Evolutionary conservation across 306 rosid species (phyloP).

Genomic region (Begonia peltatifolia): DNA sequence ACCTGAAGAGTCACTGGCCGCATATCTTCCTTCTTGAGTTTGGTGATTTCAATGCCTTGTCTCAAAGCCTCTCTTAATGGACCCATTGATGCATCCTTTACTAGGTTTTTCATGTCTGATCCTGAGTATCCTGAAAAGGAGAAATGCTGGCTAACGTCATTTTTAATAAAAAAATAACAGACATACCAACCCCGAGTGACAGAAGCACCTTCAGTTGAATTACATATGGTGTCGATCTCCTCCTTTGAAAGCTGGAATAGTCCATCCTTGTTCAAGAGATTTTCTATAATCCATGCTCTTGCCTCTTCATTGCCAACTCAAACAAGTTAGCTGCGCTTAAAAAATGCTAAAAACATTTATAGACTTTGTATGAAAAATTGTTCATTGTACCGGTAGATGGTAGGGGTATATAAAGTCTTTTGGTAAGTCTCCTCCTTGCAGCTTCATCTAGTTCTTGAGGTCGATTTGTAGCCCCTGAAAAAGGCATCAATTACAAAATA

Average conservation of each 20-base stretch:
- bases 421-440: slow-evolving; percentile 86
- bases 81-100: slow-evolving; percentile 92
- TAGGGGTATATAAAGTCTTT: slow-evolving; percentile 83
- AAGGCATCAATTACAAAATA: slow-evolving; percentile 14
- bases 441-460: slow-evolving; percentile 98
- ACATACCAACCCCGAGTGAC: slow-evolving; percentile 3
- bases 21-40: slow-evolving; percentile 65
- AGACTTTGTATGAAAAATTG: slow-evolving; percentile 3
- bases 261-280: slow-evolving; percentile 72
- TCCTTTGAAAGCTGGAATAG: slow-evolving; percentile 46
- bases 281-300: slow-evolving; percentile 64
- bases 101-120: slow-evolving; percentile 93
- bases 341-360: slow-evolving; percentile 4
- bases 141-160: neutral
- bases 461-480: slow-evolving; percentile 84
- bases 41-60: slow-evolving; percentile 57
- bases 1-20: slow-evolving; percentile 69
- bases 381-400: slow-evolving; percentile 62
- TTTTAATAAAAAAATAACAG: slow-evolving; percentile 5
- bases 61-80: slow-evolving; percentile 80
- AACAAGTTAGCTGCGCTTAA: slow-evolving; percentile 15
- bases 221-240: slow-evolving; percentile 57
- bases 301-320: slow-evolving; percentile 46
- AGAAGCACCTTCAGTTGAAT: slow-evolving; percentile 51
- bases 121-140: slow-evolving; percentile 71